These are phyloP conservation scores for Ceratocystis colombiana DNA, from an alignment of 2,329 filamentous ascomycete genomes.

Conservation along the genomic window DNA sequence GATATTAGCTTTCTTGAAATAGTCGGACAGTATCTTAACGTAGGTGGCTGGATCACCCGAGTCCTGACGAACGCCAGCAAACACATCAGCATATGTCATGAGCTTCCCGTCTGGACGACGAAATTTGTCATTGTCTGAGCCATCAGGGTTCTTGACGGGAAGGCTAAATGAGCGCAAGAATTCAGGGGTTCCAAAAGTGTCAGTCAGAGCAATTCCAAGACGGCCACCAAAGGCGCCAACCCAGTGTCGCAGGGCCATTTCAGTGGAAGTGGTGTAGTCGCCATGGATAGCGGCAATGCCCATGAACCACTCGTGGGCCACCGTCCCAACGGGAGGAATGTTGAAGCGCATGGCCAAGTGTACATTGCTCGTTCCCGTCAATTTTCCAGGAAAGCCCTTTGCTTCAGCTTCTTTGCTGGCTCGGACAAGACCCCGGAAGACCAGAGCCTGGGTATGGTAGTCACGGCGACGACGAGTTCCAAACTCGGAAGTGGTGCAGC, in stretches of 20 bases:
- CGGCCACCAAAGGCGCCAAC: conserved; percentile 79
- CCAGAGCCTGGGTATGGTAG: conserved; percentile 88
- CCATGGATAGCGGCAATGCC: conserved; percentile 83
- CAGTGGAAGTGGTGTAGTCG: conserved; percentile 75
- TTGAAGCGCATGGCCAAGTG: conserved; percentile 91
- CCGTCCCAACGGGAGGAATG: conserved; percentile 73
- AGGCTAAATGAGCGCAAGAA: conserved; percentile 79
- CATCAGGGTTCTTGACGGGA: conserved; percentile 42
- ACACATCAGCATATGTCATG: conserved; percentile 69
- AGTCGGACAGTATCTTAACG: conserved; percentile 65
- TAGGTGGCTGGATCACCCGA: conserved; percentile 78
- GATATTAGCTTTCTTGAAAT: conserved; percentile 68
- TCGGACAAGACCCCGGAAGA: conserved; percentile 73
- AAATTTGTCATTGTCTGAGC: conserved; percentile 37
- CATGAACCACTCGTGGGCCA: conserved; percentile 99
- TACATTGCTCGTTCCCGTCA: conserved; percentile 90
- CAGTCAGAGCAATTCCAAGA: conserved; percentile 80
- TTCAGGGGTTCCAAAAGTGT: conserved; percentile 86
- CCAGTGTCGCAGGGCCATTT: conserved; percentile 79
- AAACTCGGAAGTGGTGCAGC: conserved; percentile 88
- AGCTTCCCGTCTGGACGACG: conserved; percentile 35
- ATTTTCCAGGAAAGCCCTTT: conserved; percentile 57
- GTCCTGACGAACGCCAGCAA: conserved; percentile 77
- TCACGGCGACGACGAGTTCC: conserved; percentile 80
- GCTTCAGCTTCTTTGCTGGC: conserved; percentile 62